phyloP scores from a whole-genome alignment of 495 filamentous ascomycete species.

The Penicillium canescens region DNA sequence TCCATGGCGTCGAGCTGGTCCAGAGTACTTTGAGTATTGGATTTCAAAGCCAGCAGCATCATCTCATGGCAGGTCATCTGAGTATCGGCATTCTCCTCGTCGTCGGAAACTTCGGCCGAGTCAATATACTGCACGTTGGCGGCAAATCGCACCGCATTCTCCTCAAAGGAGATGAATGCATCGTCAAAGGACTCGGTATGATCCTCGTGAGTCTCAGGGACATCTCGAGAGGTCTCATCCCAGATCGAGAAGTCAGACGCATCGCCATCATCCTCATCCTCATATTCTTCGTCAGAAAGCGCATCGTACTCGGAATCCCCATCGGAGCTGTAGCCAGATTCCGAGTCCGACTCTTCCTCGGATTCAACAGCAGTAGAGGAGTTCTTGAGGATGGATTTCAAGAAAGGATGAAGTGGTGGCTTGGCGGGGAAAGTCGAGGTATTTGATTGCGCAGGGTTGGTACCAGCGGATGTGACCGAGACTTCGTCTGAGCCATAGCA shows the following conservation, averaged over 20 bases:
- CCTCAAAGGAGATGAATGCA: conserved; percentile 43
- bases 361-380: conserved; percentile 23
- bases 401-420: conserved; percentile 26
- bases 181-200: conserved; percentile 41
- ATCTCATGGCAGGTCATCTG: conserved; percentile 48
- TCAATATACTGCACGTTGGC: conserved; percentile 40
- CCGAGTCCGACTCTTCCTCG: conserved; percentile 32
- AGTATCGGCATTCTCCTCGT: conserved; percentile 19
- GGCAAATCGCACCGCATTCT: conserved; percentile 38
- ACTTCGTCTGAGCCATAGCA: conserved; percentile 49
- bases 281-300: conserved; percentile 27
- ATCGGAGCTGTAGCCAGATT: conserved; percentile 47
- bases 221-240: conserved; percentile 33
- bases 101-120: conserved; percentile 23
- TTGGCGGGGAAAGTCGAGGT: conserved; percentile 17
- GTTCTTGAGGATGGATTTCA: conserved; percentile 46
- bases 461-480: conserved; percentile 36
- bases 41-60: conserved; percentile 38
- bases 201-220: conserved; percentile 34
- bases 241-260: conserved; percentile 38
- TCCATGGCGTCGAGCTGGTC: conserved; percentile 21
- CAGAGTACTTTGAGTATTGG: conserved; percentile 12
- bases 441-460: conserved; percentile 24
- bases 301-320: conserved; percentile 36
- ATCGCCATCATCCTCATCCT: conserved; percentile 32